These are phyloP conservation scores for Penicillium coprophilum DNA, from an alignment of 495 filamentous ascomycete genomes.

Conservation along the genomic window DNA sequence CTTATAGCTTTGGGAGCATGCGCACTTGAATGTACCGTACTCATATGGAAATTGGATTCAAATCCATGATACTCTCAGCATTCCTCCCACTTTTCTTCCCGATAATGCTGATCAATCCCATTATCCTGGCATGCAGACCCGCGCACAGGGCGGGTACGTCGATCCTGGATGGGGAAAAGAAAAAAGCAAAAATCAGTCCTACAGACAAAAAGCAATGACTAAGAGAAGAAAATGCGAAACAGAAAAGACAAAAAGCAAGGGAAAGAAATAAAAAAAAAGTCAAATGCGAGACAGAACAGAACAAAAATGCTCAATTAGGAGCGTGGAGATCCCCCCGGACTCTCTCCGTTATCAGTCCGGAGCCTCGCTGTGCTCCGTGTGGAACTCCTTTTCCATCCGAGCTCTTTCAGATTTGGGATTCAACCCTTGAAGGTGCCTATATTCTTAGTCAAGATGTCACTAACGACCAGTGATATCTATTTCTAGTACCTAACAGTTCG, in stretches of 20 bases:
- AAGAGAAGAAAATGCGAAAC: background rate
- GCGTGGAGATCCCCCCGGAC: slow-evolving; percentile 1
- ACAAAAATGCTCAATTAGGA: background rate
- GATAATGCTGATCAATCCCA: background rate
- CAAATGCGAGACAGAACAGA: background rate
- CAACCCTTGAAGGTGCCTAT: background rate
- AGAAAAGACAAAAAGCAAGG: slow-evolving; percentile 3
- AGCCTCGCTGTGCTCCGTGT: slow-evolving; percentile 2
- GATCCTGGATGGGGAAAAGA: slow-evolving; percentile 7
- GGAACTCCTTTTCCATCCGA: background rate
- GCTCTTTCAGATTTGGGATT: slow-evolving; percentile 1
- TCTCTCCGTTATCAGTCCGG: slow-evolving; percentile 6
- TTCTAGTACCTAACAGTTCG: background rate
- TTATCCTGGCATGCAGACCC: slow-evolving; percentile 8
- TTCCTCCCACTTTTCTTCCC: background rate
- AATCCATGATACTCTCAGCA: background rate
- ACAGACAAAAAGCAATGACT: background rate
- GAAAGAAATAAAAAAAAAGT: background rate
- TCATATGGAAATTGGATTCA: background rate
- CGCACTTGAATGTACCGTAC: background rate
- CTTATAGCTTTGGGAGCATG: background rate
- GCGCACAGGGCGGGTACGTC: slow-evolving; percentile 10
- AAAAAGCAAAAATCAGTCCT: background rate
- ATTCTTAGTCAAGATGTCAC: background rate
- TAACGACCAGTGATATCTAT: background rate